phyloP scores from a whole-genome alignment of 1,139 yeast species.

The Scheffersomyces titani region DNA sequence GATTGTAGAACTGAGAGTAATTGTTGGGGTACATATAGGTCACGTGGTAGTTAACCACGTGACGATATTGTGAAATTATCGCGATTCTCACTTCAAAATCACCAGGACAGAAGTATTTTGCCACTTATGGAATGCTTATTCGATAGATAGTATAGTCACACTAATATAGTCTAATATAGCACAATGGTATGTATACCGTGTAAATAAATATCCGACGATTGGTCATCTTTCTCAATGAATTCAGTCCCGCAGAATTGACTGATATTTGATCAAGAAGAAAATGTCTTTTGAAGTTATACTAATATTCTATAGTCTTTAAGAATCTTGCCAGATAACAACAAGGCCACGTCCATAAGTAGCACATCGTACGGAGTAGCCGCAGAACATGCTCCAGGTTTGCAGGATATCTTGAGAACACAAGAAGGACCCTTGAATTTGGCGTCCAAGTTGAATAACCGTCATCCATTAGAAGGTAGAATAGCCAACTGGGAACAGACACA shows the following conservation, averaged over 20 bases:
- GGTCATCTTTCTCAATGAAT: neutral
- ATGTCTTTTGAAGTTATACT: slow-evolving; percentile 6
- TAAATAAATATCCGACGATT: neutral
- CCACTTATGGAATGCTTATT: neutral
- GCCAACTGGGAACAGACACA: slow-evolving; percentile 81
- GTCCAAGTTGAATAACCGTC: slow-evolving; percentile 76
- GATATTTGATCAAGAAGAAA: neutral
- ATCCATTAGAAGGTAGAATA: slow-evolving; percentile 80
- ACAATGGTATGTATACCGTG: neutral
- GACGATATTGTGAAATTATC: neutral
- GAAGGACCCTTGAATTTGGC: slow-evolving; percentile 65
- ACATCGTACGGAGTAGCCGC: slow-evolving; percentile 54
- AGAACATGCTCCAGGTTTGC: slow-evolving; percentile 61
- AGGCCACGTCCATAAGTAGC: slow-evolving; percentile 44
- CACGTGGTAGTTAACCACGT: neutral
- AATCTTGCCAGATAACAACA: slow-evolving; percentile 49
- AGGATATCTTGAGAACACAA: slow-evolving; percentile 56
- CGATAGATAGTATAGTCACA: neutral
- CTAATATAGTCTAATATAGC: neutral
- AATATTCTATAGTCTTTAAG: slow-evolving; percentile 41
- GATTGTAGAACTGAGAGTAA: neutral
- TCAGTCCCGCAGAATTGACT: neutral
- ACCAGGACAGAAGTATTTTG: neutral
- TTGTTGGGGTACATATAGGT: neutral
- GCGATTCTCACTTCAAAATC: neutral